phyloP scores from a whole-genome alignment of 2,329 filamentous ascomycete genomes.

The Pseudogymnoascus sp. region DNA sequence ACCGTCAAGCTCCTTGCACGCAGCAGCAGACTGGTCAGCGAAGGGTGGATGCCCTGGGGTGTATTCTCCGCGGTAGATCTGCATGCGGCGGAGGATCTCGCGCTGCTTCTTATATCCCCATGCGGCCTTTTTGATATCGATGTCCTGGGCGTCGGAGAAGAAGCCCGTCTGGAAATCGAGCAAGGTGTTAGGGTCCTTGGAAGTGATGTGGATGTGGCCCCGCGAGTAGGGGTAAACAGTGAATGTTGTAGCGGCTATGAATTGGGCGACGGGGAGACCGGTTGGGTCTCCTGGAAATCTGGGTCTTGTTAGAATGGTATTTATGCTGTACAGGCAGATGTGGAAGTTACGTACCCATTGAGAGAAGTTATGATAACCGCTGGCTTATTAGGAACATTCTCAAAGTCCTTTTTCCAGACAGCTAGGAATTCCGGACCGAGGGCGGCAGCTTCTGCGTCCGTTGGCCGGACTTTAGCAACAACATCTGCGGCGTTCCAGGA shows the following conservation, averaged over 20 bases:
- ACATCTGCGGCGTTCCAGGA: slow-evolving; percentile 52
- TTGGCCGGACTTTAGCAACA: slow-evolving; percentile 49
- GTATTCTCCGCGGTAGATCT: slow-evolving; percentile 39
- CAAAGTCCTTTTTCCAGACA: slow-evolving; percentile 51
- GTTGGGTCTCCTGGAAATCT: slow-evolving; percentile 37
- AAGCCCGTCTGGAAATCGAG: slow-evolving; percentile 48
- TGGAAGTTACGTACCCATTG: too few species aligned
- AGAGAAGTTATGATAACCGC: background rate
- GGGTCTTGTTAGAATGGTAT: background rate
- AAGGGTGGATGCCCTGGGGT: slow-evolving; percentile 34
- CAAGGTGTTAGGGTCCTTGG: slow-evolving; percentile 13
- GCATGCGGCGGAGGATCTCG: slow-evolving; percentile 48
- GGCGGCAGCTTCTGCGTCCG: slow-evolving; percentile 44
- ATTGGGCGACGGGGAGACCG: slow-evolving; percentile 2
- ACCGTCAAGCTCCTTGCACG: slow-evolving; percentile 26
- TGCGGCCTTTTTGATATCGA: slow-evolving; percentile 42
- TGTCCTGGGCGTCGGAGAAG: slow-evolving; percentile 44
- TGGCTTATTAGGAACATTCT: slow-evolving; percentile 22
- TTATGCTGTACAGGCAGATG: slow-evolving; percentile 26
- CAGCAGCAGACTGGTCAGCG: slow-evolving; percentile 32
- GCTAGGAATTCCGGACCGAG: slow-evolving; percentile 47
- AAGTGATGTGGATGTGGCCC: slow-evolving; percentile 1
- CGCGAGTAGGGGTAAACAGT: background rate
- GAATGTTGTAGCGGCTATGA: background rate
- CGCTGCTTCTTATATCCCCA: slow-evolving; percentile 56